phyloP scores from a whole-genome alignment of 2,329 filamentous ascomycete species.

The Colletotrichum kahawae region DNA sequence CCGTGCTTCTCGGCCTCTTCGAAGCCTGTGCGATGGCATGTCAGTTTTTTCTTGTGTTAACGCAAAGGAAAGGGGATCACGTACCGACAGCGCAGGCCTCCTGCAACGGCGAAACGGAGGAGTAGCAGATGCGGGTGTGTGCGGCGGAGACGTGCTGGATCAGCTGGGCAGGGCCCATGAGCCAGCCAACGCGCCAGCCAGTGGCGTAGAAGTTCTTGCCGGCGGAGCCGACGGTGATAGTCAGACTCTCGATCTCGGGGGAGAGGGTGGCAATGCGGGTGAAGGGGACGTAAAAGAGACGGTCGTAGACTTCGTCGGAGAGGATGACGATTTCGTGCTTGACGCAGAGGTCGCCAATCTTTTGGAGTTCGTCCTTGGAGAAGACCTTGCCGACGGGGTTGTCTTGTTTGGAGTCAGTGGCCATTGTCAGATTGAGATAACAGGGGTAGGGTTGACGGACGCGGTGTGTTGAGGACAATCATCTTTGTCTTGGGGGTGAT shows the following conservation, averaged over 20 bases:
- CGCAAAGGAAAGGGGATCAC: constrained; percentile 15
- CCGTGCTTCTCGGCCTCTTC: constrained; percentile 83
- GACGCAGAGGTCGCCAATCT: constrained; percentile 86
- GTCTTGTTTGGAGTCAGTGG: constrained; percentile 51
- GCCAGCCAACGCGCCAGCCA: constrained; percentile 93
- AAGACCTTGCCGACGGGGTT: constrained; percentile 98
- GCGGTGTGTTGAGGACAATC: constrained; percentile 86
- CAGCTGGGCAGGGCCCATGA: constrained; percentile 87
- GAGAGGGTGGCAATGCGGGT: constrained; percentile 91
- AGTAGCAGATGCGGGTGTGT: constrained; percentile 96
- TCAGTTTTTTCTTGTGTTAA: too few species aligned
- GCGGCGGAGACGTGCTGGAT: constrained; percentile 92
- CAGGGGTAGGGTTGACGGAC: constrained; percentile 33
- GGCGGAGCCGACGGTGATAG: constrained; percentile 91
- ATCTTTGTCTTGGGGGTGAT: constrained; percentile 92
- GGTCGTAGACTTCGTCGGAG: constrained; percentile 92
- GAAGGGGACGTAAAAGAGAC: constrained; percentile 93
- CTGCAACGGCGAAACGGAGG: constrained; percentile 89
- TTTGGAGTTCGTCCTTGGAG: constrained; percentile 79
- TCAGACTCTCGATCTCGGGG: constrained; percentile 85
- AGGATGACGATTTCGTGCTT: constrained; percentile 95
- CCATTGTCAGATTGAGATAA: neutral
- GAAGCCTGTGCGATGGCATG: constrained; percentile 62
- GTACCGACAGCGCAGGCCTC: constrained; percentile 85
- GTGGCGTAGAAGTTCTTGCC: constrained; percentile 99